Base-by-base conservation (phyloP, 2,329 filamentous ascomycete genomes). In the Pseudogymnoascus sp. region DNA sequence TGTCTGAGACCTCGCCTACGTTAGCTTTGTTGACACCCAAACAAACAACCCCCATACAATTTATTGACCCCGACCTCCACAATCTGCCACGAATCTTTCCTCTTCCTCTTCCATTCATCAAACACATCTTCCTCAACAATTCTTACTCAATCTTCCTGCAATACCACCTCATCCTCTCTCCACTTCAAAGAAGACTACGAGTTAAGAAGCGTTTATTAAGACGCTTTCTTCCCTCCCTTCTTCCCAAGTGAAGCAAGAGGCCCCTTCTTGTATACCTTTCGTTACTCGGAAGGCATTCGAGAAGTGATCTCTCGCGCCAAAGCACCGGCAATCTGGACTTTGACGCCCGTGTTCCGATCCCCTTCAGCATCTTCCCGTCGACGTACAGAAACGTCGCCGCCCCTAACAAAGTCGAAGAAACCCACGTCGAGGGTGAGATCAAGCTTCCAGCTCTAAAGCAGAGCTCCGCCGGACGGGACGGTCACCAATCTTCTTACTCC, bases 351-450 rank as follows among this genome's bases (percentile, higher is more conserved):
- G 90, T 97, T 81, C 91, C 93, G 84, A 94, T 97, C 82, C 93
- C 93, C 82, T 96, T 97, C 88, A 97, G 92, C 90, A 90, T 97
- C 89, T 97, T 97, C 87, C 93, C 93, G 84, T 96, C 92, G 80
- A 91, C 92, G 81, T 97, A 97, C 86, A 86, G 89, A 78, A 82
- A 82, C 77, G 76, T 75, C 84, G 84, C 86, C 81, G 82, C 82
- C 80, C 82, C 80, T 74, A 80, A 76, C 75, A 79, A 84, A 76
- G 80, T 82, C 78, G 86, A 86, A 79, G 80, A 84, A 72, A 87
- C 86, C 75, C 86, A 92, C 86, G 87, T 93, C 87, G 91, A 96
- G 86, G 86, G 90, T 82, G 87, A 93, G 81, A 86, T 91, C 82
- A 87, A 88, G 75, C 84, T 91, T 70, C 81, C 81, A 67, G 70